phyloP scores from a whole-genome alignment of 768 basidiomycete species.

The Rhodotorula kratochvilovae region DNA sequence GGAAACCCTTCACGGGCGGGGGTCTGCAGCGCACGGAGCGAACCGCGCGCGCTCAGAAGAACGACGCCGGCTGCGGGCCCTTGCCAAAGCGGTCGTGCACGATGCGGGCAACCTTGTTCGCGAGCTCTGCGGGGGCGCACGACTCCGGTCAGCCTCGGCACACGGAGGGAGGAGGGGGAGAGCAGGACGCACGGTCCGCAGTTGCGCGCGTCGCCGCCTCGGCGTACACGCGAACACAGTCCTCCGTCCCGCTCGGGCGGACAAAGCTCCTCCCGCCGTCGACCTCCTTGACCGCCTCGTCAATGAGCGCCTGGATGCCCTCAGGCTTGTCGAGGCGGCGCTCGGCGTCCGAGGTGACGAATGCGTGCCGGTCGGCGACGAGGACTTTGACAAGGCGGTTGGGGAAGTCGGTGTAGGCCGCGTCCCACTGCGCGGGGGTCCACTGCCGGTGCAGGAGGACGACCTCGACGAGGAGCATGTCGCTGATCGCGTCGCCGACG shows the following conservation, averaged over 20 bases:
- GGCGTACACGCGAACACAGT: conserved; percentile 95
- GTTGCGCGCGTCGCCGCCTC: conserved; percentile 71
- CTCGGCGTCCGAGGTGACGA: conserved; percentile 91
- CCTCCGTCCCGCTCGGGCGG: conserved; percentile 93
- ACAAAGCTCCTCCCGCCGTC: conserved; percentile 88
- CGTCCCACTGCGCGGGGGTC: conserved; percentile 79
- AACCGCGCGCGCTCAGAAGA: too few species aligned
- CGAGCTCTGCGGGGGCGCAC: conserved; percentile 80
- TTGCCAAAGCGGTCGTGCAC: conserved; percentile 79
- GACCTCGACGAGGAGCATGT: conserved; percentile 89
- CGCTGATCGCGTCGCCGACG: conserved; percentile 92
- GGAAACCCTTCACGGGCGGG: too few species aligned
- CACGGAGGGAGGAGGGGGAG: neutral
- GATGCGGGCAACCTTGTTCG: conserved; percentile 75
- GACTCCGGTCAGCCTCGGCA: too few species aligned
- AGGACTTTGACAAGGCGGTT: conserved; percentile 91
- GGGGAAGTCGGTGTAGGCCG: conserved; percentile 84
- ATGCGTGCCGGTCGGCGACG: conserved; percentile 72
- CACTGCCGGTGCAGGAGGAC: conserved; percentile 86
- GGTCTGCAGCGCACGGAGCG: too few species aligned
- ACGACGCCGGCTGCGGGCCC: conserved; percentile 49
- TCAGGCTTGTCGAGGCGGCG: conserved; percentile 73
- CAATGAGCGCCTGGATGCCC: conserved; percentile 74
- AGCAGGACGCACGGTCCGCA: conserved; percentile 77
- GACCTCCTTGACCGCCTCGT: conserved; percentile 70